These are phyloP conservation scores for Holtermannia corniformis DNA, from an alignment of 768 basidiomycete species.

Conservation along the genomic window DNA sequence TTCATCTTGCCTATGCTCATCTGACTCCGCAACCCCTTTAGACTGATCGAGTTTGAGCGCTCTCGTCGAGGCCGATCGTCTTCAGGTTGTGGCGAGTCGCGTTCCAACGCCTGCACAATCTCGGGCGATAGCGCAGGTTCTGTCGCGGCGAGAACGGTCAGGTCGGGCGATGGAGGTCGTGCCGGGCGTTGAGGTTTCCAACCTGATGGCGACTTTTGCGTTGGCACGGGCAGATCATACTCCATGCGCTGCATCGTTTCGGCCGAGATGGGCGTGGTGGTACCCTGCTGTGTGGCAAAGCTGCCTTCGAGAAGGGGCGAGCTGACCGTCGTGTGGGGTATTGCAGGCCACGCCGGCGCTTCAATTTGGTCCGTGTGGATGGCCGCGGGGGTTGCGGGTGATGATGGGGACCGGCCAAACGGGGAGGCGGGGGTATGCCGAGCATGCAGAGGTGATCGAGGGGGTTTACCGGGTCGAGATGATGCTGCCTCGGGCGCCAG, in stretches of 20 bases:
- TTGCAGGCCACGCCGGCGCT: conserved; percentile 4
- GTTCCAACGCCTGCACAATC: conserved; percentile 11
- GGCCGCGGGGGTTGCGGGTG: conserved; percentile 2
- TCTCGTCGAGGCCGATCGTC: not conserved
- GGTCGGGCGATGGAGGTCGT: conserved; percentile 30
- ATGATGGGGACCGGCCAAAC: conserved; percentile 5
- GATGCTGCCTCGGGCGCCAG: conserved; percentile 29
- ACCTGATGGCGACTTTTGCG: conserved; percentile 8
- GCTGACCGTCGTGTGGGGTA: not conserved
- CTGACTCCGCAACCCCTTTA: conserved; percentile 20
- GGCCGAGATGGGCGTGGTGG: conserved; percentile 16
- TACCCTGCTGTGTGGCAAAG: not conserved
- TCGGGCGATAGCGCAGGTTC: conserved; percentile 19
- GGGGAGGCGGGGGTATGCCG: not conserved
- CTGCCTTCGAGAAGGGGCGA: not conserved
- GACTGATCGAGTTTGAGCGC: conserved; percentile 20
- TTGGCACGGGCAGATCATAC: conserved; percentile 4
- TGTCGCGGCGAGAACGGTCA: conserved; percentile 12
- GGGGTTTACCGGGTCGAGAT: not conserved
- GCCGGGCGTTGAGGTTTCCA: conserved; percentile 31
- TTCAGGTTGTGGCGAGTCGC: not conserved
- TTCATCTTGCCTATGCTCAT: conserved; percentile 14
- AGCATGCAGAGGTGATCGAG: not conserved
- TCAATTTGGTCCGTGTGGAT: conserved; percentile 2
- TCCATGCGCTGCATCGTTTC: conserved; percentile 36